phyloP scores from a whole-genome alignment of 2,329 filamentous ascomycete genomes.

The Dactylellina haptotyla region DNA sequence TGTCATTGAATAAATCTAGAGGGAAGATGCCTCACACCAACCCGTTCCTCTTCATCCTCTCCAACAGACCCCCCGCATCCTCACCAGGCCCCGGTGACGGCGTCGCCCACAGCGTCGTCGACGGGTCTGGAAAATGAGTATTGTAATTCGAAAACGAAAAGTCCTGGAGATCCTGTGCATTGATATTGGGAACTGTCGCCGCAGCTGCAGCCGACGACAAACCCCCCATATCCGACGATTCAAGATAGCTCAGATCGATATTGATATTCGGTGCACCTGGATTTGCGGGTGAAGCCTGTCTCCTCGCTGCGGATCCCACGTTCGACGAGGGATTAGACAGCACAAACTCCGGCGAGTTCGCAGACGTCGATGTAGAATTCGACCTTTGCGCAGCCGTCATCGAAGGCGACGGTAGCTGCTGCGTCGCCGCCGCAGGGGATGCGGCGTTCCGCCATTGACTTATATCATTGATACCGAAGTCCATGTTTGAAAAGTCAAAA shows the following conservation, averaged over 20 bases:
- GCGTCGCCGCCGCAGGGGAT: not conserved
- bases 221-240: conserved; percentile 9
- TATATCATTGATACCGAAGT: conserved; percentile 10
- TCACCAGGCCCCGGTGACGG: not conserved
- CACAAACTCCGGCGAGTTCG: conserved; percentile 33
- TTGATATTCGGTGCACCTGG: conserved; percentile 23
- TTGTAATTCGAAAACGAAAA: conserved; percentile 41
- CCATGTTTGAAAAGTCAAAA: conserved; percentile 36
- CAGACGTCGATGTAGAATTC: conserved; percentile 17
- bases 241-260: conserved; percentile 33
- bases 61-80: conserved; percentile 13
- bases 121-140: conserved; percentile 33
- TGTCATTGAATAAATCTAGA: not conserved
- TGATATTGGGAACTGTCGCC: not conserved
- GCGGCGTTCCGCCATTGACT: conserved; percentile 3
- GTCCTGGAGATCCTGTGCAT: conserved; percentile 29
- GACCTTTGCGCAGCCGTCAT: conserved; percentile 16
- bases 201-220: conserved; percentile 4
- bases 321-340: conserved; percentile 12
- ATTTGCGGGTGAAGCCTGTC: not conserved
- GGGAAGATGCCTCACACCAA: not conserved
- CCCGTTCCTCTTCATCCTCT: conserved; percentile 33
- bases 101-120: conserved; percentile 18
- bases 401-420: conserved; percentile 33
- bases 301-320: not conserved